Percentiles rank a stretch among this genome's conserved stretches.
These are phyloP conservation scores for Sesbania bispinosa DNA, from an alignment of 306 rosid genomes.

Conservation along the genomic window DNA sequence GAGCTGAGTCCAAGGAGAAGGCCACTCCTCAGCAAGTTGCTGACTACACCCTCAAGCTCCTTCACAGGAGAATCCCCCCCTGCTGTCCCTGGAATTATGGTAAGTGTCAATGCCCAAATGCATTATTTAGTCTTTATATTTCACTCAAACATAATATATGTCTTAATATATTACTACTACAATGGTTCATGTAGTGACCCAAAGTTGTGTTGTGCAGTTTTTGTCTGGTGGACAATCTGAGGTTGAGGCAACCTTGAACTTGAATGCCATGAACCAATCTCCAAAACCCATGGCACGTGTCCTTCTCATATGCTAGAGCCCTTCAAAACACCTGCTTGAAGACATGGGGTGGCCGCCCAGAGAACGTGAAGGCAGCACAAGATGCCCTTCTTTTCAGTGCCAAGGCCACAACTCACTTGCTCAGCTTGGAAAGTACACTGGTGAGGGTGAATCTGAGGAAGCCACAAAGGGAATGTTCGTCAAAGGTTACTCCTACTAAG, in stretches of 20 bases:
- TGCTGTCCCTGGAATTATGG: too few species aligned
- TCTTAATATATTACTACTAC: too few species aligned
- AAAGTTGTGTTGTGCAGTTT: conserved; percentile 47
- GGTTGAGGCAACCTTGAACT: conserved; percentile 90
- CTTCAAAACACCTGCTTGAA: conserved; percentile 90
- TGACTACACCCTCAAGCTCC: conserved; percentile 84
- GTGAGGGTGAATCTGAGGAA: too few species aligned
- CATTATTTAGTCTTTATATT: too few species aligned
- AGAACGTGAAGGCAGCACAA: too few species aligned
- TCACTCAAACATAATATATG: too few species aligned
- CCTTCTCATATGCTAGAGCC: conserved; percentile 97
- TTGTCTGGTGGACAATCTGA: conserved; percentile 99
- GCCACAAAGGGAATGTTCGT: too few species aligned
- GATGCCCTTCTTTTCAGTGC: too few species aligned
- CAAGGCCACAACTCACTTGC: too few species aligned
- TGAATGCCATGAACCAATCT: conserved; percentile 74
- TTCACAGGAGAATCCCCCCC: conserved; percentile 83
- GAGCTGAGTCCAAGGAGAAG: conserved; percentile 78
- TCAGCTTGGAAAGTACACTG: too few species aligned
- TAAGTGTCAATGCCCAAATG: conserved; percentile 22
- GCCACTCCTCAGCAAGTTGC: conserved; percentile 77
- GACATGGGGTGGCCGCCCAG: conserved; percentile 96
- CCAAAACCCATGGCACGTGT: conserved; percentile 98
- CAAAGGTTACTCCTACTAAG: too few species aligned
- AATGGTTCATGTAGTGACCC: too few species aligned